These are phyloP conservation scores for Ilyonectria sp. DNA, from an alignment of 2,329 filamentous ascomycete species.

Conservation along the genomic window DNA sequence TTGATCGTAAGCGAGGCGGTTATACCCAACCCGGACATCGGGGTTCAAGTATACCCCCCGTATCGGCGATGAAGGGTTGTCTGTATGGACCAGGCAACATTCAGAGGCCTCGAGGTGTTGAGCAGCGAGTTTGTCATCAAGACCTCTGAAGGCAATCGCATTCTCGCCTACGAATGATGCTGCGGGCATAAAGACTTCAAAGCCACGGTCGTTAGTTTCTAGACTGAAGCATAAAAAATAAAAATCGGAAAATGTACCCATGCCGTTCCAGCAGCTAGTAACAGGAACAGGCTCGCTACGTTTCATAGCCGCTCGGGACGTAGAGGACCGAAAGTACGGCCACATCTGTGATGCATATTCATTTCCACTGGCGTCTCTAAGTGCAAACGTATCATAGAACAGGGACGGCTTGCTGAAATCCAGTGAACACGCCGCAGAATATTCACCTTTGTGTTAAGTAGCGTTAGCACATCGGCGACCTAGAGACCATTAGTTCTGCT, in stretches of 20 bases:
- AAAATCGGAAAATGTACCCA: not conserved
- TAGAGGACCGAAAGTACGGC: constrained; percentile 15
- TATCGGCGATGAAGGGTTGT: constrained; percentile 1
- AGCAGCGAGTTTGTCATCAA: constrained; percentile 2
- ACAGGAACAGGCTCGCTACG: not conserved
- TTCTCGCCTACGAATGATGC: not conserved
- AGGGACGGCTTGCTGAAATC: constrained; percentile 67
- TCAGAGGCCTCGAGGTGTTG: constrained; percentile 7
- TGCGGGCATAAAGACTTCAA: constrained; percentile 1
- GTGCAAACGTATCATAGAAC: constrained; percentile 75
- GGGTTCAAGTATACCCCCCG: constrained; percentile 2
- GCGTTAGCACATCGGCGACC: constrained; percentile 66
- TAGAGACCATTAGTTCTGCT: constrained; percentile 50
- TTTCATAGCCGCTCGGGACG: constrained; percentile 13
- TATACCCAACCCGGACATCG: constrained; percentile 9
- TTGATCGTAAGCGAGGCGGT: not conserved
- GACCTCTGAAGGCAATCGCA: not conserved
- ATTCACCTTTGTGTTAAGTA: constrained; percentile 71
- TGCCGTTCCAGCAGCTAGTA: constrained; percentile 14
- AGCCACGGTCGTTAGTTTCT: not conserved
- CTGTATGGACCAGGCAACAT: constrained; percentile 10
- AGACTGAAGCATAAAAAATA: not conserved
- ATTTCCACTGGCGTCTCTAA: constrained; percentile 66
- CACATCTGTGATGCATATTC: constrained; percentile 59
- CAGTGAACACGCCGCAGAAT: constrained; percentile 72